Evolutionary conservation across 805 yeast genomes (phyloP), one percentile per base, ranked within the genome.

Genomic region (Candida jianshihensis): DNA sequence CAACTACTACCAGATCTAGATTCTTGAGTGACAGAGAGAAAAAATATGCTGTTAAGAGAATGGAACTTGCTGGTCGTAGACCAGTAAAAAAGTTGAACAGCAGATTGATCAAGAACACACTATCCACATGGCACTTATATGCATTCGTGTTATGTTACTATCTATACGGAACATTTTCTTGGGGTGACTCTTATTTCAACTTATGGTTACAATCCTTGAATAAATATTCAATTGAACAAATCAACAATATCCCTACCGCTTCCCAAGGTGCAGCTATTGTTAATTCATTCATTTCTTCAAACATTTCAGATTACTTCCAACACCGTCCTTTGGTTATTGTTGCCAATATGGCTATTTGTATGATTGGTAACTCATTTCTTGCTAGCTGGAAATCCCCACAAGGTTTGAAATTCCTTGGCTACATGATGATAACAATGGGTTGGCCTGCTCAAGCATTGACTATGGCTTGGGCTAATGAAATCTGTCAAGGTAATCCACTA

Each of bases 161-260:
- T 28, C 22, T 41, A 21, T 41, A 41, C 26, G 45, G 40, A 15
- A 39, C 45, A 25, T 39, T 40, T 14, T 34, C 42, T 10, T 36
- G 43, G 40, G 39, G 43, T 36, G 42, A 39, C 24, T 44, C 50
- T 21, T 58, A 53, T 40, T 48, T 57, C 51, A 55, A 47, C 30
- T 41, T 58, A 25, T 60, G 60, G 59, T 47, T 60, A 30, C 46
- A 56, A 37, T 39, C 45, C n/a, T 39, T 41, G 14, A 47, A 46
- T 10, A 40, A 37, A n/a, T 60, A 47, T 39, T 26, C 49, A 7
- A 49, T 53, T 13, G 37, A 50, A 25, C 51, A 56, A 25, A 46
- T 54, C 18, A 60, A 60, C 39, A 40, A 43, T 8, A 54, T 56
- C 31, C 64, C 65, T 33, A 57, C 64, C 5, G 63, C 56, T 12